Conservation (phyloP, 2,329 filamentous ascomycete genomes). For the Blumeria graminis region DNA sequence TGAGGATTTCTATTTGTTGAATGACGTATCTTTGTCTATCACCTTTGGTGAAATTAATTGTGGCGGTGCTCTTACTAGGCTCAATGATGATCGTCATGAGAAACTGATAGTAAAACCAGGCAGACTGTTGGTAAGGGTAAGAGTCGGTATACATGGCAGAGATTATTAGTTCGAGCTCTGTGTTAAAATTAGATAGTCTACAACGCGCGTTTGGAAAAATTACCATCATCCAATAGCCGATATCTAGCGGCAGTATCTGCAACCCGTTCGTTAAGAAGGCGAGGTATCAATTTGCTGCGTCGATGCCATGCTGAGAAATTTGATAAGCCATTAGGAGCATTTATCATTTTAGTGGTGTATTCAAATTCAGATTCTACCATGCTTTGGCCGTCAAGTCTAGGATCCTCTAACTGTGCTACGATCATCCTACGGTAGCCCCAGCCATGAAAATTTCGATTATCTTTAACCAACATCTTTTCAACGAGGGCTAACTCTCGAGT, state of each 20-base stretch:
- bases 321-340: slow-evolving; percentile 40
- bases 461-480: slow-evolving; percentile 66
- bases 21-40: slow-evolving; percentile 42
- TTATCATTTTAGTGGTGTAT: slow-evolving; percentile 79
- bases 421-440: slow-evolving; percentile 78
- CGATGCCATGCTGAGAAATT: slow-evolving; percentile 98
- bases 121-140: slow-evolving; percentile 78
- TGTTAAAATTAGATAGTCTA: neutral
- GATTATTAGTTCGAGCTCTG: slow-evolving; percentile 53
- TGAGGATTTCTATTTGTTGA: slow-evolving; percentile 50
- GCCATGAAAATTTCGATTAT: slow-evolving; percentile 85
- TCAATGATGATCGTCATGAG: slow-evolving; percentile 45
- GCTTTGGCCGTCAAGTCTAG: slow-evolving; percentile 26
- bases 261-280: slow-evolving; percentile 44
- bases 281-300: slow-evolving; percentile 60
- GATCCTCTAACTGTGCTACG: slow-evolving; percentile 47
- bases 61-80: slow-evolving; percentile 30
- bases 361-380: slow-evolving; percentile 63
- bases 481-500: slow-evolving; percentile 60
- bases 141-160: slow-evolving; percentile 43
- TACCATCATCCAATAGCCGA: slow-evolving; percentile 48
- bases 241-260: slow-evolving; percentile 38
- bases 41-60: slow-evolving; percentile 32
- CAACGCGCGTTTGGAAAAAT: neutral
- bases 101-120: slow-evolving; percentile 94